Base-by-base conservation (phyloP, 2,329 filamentous ascomycete genomes). In the Penicillium freii region DNA sequence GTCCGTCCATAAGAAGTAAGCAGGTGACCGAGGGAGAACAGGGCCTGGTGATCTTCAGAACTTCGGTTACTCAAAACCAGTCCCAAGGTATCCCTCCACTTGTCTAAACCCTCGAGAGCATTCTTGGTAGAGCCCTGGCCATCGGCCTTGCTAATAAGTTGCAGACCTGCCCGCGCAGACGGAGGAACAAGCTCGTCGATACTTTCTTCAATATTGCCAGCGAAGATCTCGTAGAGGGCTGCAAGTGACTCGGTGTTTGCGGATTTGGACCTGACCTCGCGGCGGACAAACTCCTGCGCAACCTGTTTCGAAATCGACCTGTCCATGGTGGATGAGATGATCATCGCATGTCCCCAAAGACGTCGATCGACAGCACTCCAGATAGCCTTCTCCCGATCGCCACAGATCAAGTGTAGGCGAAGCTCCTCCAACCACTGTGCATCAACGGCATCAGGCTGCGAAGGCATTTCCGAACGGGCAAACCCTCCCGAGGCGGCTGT, bases 281-380 rank as follows among this genome's bases (percentile, higher is more conserved):
- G 92, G 64, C 92, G 88, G 19, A 99, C 89, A 69, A 99, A 99
- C 69, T 99, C 94, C 68, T 96, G 92, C 0, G 92, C 86, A 27
- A 99, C 92, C 71, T 95, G 90, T 72, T 92, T 95, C 84, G 95
- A 97, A 2, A 95, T 80, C 5, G 82, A 78, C 44, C 80, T 81
- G 23, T 91, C 89, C 47, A 90, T 80, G 1, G 91, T 94, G 7
- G 76, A 96, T 73, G 94, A 89, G 36, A 99, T 88, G 21, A 99
- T 81, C 83, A 99, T 89, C 3, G 94, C 95, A 73, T 99, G 95
- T 2, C 91, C 94, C 95, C 95, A 99, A 3, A 99, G 80, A 48
- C 92, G 86, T 73, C 92, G 92, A 73, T 99, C 94, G 33, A 92
- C 93, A 5, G 94, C 92, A 62, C 89, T 82, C 93, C 93, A 97